Conservation (phyloP, 1,284 basidiomycete genomes). For the Moesziomyces sp. region DNA sequence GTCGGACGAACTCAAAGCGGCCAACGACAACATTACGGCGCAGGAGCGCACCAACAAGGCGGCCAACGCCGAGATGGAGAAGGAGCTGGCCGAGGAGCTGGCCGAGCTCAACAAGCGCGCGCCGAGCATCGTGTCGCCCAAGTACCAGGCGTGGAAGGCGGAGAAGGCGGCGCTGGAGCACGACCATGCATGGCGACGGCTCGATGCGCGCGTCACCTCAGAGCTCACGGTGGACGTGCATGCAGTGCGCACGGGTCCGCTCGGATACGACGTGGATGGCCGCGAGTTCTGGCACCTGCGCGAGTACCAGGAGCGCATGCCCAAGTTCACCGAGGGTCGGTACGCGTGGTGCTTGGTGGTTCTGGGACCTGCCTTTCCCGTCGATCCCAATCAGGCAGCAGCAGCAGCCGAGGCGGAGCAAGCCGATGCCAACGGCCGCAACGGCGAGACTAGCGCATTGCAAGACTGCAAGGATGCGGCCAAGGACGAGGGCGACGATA, state of each 20-base stretch:
- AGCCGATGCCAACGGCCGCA: not conserved
- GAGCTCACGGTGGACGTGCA: conserved; percentile 39
- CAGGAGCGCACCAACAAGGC: conserved; percentile 24
- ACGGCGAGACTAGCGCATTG: conserved; percentile 5
- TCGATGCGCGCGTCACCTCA: conserved; percentile 22
- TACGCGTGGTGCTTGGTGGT: conserved; percentile 55
- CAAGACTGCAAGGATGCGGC: not conserved
- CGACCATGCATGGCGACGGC: conserved; percentile 33
- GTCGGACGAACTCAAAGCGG: conserved; percentile 42
- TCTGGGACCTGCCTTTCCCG: conserved; percentile 28
- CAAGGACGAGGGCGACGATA: conserved; percentile 27
- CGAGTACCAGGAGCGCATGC: conserved; percentile 55
- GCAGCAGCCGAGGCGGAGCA: conserved; percentile 7
- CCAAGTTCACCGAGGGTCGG: conserved; percentile 40
- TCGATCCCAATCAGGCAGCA: conserved; percentile 10
- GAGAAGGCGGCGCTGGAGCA: conserved; percentile 31
- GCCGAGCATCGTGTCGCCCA: conserved; percentile 39
- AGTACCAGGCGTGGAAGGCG: conserved; percentile 43
- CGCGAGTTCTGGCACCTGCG: conserved; percentile 56
- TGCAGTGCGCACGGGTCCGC: conserved; percentile 44
- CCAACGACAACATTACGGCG: conserved; percentile 21
- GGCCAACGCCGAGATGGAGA: conserved; percentile 29
- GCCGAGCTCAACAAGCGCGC: conserved; percentile 48
- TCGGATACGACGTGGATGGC: conserved; percentile 51
- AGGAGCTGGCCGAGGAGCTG: conserved; percentile 41